These are phyloP conservation scores for Monilinia aucupariae DNA, from an alignment of 2,329 filamentous ascomycete genomes.

Conservation along the genomic window DNA sequence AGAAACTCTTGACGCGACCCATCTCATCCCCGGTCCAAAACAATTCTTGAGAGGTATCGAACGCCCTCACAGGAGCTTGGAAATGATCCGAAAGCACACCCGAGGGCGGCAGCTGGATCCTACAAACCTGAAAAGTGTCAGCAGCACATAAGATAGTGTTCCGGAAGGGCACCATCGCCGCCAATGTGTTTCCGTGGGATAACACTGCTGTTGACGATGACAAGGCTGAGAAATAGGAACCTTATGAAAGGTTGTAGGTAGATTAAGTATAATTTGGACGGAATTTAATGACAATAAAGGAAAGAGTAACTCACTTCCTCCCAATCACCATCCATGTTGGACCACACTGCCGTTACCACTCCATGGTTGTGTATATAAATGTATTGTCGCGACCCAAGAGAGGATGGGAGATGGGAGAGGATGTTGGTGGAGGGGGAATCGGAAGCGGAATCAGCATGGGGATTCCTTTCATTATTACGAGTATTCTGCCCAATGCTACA, in stretches of 20 bases:
- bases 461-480: conserved; percentile 11
- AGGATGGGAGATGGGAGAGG: not conserved
- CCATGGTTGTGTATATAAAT: conserved; percentile 16
- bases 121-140: conserved; percentile 58
- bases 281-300: not conserved
- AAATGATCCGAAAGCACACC: conserved; percentile 65
- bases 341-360: conserved; percentile 9
- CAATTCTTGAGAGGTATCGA: conserved; percentile 84
- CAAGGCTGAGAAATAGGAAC: conserved; percentile 15
- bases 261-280: not conserved
- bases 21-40: conserved; percentile 88
- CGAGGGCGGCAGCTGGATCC: conserved; percentile 74
- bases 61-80: conserved; percentile 73
- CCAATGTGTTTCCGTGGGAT: not conserved
- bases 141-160: conserved; percentile 15
- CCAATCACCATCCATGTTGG: conserved; percentile 60
- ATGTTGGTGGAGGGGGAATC: not conserved
- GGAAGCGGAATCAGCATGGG: not conserved
- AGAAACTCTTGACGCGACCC: conserved; percentile 83
- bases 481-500: conserved; percentile 11
- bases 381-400: not conserved
- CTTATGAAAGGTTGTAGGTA: not conserved
- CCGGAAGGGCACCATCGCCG: not conserved
- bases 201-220: not conserved
- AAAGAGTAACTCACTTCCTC: conserved; percentile 50